Evolutionary conservation across 1,284 basidiomycete species (phyloP), one percentile per base, ranked within the genome.

Genomic region (Caloboletus firmus): DNA sequence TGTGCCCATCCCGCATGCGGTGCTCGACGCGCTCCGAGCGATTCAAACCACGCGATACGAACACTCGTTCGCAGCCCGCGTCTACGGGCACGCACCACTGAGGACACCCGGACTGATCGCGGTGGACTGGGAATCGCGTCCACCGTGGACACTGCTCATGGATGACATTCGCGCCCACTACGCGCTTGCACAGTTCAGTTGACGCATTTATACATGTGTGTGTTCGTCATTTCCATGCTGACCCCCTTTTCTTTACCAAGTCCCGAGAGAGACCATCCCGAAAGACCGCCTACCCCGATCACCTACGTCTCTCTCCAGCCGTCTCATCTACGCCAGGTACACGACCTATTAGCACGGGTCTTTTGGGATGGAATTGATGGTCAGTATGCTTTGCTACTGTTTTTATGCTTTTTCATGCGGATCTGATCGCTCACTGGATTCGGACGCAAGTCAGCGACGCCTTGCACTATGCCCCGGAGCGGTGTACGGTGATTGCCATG

Each of bases 361-460:
- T 91, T 91, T 67, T 91, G 89, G 89, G 73, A 77, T 13, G 87
- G 85, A 11, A 85, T 91, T 44, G 77, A 89, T 65, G 84, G 89
- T 88, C 51, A 49, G 76, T 57, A 32, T 48, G 10, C 11, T 28
- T 30, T 28, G 1, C 15, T 28, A 4, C 2, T 26, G 2, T n/a
- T 43, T 22, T 30, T 18, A 12, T 26, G 2, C 11, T 8, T 20
- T 30, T 10, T n/a, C 13, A 18, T 31, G 24, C n/a, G 28, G 34
- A 31, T n/a, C 12, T 7, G 37, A 37, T 43, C 17, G 20, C 49
- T 57, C 32, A 59, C 35, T 3, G 32, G 28, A 45, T 40, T 39
- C n/a, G 41, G 26, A 28, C 18, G 45, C 51, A 52, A 91, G 89
- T 90, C 18, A 79, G 76, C 50, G 87, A 89, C 60, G 81, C 85